phyloP scores from a whole-genome alignment of 495 filamentous ascomycete species.

The Schizothecium vesticola region DNA sequence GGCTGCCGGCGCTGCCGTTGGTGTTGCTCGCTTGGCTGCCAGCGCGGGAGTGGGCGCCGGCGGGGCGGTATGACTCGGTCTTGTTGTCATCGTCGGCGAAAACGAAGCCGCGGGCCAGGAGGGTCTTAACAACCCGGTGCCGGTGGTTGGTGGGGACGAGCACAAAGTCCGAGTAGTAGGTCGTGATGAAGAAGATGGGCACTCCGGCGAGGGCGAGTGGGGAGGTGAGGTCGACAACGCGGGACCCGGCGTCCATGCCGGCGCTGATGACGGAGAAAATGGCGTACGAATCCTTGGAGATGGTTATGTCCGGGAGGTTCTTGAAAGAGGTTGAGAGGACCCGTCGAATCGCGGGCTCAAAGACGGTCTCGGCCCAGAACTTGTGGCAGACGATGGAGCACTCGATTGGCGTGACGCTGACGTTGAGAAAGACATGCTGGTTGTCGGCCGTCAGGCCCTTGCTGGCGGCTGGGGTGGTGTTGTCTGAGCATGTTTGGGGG shows the following conservation, averaged over 20 bases:
- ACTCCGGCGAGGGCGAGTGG: constrained; percentile 89
- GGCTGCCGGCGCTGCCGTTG: constrained; percentile 20
- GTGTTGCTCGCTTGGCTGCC: constrained; percentile 48
- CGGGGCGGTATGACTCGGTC: constrained; percentile 64
- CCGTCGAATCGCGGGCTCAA: constrained; percentile 60
- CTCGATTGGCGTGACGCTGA: constrained; percentile 87
- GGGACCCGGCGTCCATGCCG: constrained; percentile 87
- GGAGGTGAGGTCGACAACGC: constrained; percentile 86
- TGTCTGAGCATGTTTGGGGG: constrained; percentile 37
- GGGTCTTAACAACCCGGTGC: constrained; percentile 63
- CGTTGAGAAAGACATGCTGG: constrained; percentile 80
- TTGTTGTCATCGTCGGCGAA: constrained; percentile 61
- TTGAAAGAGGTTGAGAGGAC: constrained; percentile 43
- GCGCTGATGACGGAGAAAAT: constrained; percentile 84
- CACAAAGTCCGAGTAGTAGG: constrained; percentile 97
- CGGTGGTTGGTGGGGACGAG: constrained; percentile 75
- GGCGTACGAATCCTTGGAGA: constrained; percentile 78
- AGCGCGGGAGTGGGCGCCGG: constrained; percentile 12
- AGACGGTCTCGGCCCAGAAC: constrained; percentile 64
- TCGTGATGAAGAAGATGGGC: constrained; percentile 97
- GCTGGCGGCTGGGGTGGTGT: not conserved
- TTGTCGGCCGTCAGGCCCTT: constrained; percentile 42
- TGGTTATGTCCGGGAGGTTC: constrained; percentile 44
- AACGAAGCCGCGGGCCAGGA: constrained; percentile 76
- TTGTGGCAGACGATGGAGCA: constrained; percentile 87